Base-by-base conservation (phyloP, 192 early-diverging fungal genomes). In the Umbelopsis vinacea region DNA sequence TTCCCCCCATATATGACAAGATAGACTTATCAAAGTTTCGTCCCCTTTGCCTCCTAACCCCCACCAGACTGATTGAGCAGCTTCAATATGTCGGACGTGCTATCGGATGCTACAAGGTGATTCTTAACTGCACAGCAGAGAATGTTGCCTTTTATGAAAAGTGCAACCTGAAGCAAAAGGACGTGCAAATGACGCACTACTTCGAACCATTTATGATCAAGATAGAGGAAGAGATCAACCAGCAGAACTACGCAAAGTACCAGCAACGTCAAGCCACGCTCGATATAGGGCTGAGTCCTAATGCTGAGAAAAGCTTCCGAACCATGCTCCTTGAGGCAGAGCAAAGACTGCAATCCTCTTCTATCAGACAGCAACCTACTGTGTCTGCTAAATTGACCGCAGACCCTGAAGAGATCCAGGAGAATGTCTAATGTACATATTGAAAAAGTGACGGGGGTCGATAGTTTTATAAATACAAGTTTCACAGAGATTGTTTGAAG, bases 91-190 rank as follows among this genome's bases (percentile, higher is more conserved):
- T 97, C 38, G 93, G 89, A 10, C 76, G 81, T n/a, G 75, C 70
- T 38, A 82, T 90, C 24, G 94, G 92, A 23, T 98, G 97, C 86
- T 98, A 98, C 86, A 98, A 98, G 76, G 83, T 89, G n/a, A 86
- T 93, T 37, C 82, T 92, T 50, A 87, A 90, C 79, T 93, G 90
- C 76, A 84, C 75, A 45, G 72, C 80, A 40, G 83, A 91, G 33
- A 98, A 98, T 79, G 90, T 94, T 26, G 77, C 89, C 15, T 98
- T 98, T 73, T 98, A 98, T 81, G 85, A 91, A 74, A 98, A 98
- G 79, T 96, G 95, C 71, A 94, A 92, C 2, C 86, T 97, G 66
- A 80, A 71, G 19, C 82, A 89, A 50, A 96, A 95, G 83, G 92
- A 86, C 46, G 78, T 91, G 22, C 88, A 92, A 70, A 92, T 93